Conservation (phyloP, 306 rosid genomes). For the Trifolium subterraneum region DNA sequence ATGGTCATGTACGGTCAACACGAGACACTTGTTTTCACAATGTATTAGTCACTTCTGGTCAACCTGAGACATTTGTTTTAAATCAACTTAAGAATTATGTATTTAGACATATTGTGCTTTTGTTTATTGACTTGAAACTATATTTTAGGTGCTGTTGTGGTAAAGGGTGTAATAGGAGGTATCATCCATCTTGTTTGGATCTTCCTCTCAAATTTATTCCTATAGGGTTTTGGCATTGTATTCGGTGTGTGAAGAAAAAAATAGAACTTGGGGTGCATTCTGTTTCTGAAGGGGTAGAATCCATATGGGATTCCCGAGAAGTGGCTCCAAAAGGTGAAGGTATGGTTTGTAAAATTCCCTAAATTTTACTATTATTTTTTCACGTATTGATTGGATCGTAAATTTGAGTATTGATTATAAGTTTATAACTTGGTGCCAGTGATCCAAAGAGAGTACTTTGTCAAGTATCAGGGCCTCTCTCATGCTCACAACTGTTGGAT, state of each 20-base stretch:
- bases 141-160: slow-evolving; percentile 49
- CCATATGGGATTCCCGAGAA: slow-evolving; percentile 48
- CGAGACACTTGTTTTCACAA: not conserved
- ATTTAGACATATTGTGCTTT: slow-evolving; percentile 3
- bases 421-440: slow-evolving; percentile 40
- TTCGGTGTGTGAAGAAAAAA: slow-evolving; percentile 43
- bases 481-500: slow-evolving; percentile 58
- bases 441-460: slow-evolving; percentile 47
- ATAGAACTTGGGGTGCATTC: slow-evolving; percentile 50
- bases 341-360: not conserved
- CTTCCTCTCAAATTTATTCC: slow-evolving; percentile 50
- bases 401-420: slow-evolving; percentile 17
- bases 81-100: not conserved
- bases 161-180: slow-evolving; percentile 48
- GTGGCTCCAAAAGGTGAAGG: slow-evolving; percentile 36
- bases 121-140: slow-evolving; percentile 24
- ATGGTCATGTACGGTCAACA: not conserved
- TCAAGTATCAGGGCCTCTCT: slow-evolving; percentile 50
- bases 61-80: slow-evolving; percentile 21
- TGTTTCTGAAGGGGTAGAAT: slow-evolving; percentile 45
- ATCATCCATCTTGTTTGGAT: slow-evolving; percentile 48
- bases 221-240: slow-evolving; percentile 51
- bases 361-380: slow-evolving; percentile 24
- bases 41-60: not conserved
- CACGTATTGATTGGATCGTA: slow-evolving; percentile 6